Conservation (phyloP, 768 basidiomycete genomes). For the Lactifluus rugatus region DNA sequence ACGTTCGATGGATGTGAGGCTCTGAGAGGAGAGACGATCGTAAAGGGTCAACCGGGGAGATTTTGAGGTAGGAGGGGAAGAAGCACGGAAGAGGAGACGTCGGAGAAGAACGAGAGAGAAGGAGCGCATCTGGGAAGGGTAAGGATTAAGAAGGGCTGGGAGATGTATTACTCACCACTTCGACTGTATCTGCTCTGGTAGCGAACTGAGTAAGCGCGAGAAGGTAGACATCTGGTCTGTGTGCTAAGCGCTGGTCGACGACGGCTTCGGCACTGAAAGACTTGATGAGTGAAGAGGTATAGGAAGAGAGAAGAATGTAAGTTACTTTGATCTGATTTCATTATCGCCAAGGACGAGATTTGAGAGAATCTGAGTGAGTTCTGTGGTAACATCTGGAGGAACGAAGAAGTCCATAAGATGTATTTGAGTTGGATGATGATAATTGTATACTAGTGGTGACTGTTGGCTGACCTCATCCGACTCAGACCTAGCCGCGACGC, state of each 20-base stretch:
- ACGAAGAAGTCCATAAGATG: slow-evolving; percentile 21
- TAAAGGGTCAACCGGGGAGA: slow-evolving; percentile 51
- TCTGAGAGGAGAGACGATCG: slow-evolving; percentile 62
- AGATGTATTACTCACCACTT: slow-evolving; percentile 50
- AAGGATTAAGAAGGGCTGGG: neutral
- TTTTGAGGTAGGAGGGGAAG: slow-evolving; percentile 30
- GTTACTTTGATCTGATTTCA: slow-evolving; percentile 61
- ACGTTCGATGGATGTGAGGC: slow-evolving; percentile 58
- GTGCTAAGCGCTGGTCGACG: slow-evolving; percentile 69
- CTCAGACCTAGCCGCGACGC: too few species aligned
- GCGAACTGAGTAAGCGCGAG: slow-evolving; percentile 75
- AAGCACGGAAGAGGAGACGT: slow-evolving; percentile 62
- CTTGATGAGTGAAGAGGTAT: neutral
- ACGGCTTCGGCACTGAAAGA: slow-evolving; percentile 59
- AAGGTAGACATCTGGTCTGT: slow-evolving; percentile 70
- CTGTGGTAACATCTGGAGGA: slow-evolving; percentile 59
- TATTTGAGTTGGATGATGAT: too few species aligned
- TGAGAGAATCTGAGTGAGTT: slow-evolving; percentile 75
- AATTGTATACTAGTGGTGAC: too few species aligned
- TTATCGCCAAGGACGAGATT: slow-evolving; percentile 82
- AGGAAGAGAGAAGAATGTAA: slow-evolving; percentile 1
- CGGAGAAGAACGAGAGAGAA: slow-evolving; percentile 77
- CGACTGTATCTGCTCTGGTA: slow-evolving; percentile 56
- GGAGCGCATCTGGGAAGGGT: slow-evolving; percentile 57
- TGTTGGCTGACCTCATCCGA: too few species aligned